phyloP scores from a whole-genome alignment of 768 basidiomycete genomes.

The Lactarius hatsudake region DNA sequence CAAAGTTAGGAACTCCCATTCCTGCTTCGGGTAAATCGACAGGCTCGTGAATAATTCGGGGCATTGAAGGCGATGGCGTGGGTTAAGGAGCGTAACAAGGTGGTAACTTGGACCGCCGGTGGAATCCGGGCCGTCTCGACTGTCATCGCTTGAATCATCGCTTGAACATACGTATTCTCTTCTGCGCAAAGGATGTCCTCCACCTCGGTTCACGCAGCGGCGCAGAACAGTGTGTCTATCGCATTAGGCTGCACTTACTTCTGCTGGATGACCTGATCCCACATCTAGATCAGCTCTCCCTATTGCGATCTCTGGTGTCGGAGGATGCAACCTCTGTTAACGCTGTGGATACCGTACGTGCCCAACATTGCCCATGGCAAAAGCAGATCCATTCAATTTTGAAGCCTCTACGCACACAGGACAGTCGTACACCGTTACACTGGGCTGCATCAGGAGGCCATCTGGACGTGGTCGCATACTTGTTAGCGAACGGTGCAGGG shows the following conservation, averaged over 20 bases:
- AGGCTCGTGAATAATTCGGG: no score
- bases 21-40: no score
- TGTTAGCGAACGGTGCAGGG: constrained; percentile 69
- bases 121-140: background rate
- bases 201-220: constrained; percentile 59
- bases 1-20: no score
- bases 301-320: constrained; percentile 62
- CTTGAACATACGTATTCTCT: background rate
- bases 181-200: constrained; percentile 11
- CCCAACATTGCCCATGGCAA: background rate
- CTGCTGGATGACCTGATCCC: background rate
- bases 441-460: constrained; percentile 80
- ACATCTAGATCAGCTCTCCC: constrained; percentile 58
- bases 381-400: background rate
- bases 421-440: constrained; percentile 78
- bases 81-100: no score
- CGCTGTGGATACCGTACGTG: constrained; percentile 56
- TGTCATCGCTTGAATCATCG: background rate
- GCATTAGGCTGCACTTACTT: background rate
- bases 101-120: no score
- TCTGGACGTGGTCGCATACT: constrained; percentile 60
- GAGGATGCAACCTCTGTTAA: constrained; percentile 64
- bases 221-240: constrained; percentile 55
- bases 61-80: no score
- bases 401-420: constrained; percentile 41